A percentile compares a stretch with the other conserved stretches of the same genome.
These are phyloP conservation scores for Magnaporthiopsis poae DNA, from an alignment of 2,329 filamentous ascomycete genomes.

Conservation along the genomic window DNA sequence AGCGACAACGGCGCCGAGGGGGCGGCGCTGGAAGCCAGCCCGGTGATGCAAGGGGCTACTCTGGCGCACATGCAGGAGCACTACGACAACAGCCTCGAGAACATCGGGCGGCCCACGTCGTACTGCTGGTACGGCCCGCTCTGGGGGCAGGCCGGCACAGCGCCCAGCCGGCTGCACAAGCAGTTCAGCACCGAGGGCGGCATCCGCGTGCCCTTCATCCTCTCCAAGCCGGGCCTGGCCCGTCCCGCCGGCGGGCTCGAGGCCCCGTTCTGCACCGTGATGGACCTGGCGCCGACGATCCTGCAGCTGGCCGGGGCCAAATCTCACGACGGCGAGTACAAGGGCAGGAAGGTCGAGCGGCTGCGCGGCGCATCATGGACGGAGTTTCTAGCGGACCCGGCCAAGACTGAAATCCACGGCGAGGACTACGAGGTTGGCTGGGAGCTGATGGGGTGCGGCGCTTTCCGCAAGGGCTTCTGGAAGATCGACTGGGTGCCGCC, in stretches of 20 bases:
- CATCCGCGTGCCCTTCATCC: slow-evolving; percentile 41
- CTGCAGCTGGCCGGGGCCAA: slow-evolving; percentile 35
- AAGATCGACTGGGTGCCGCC: slow-evolving; percentile 22
- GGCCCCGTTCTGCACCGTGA: slow-evolving; percentile 41
- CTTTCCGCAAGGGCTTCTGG: slow-evolving; percentile 25
- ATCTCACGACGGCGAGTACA: slow-evolving; percentile 42
- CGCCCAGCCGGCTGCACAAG: slow-evolving; percentile 21
- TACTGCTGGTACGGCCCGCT: slow-evolving; percentile 49
- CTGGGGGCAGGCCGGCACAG: slow-evolving; percentile 33
- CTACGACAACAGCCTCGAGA: slow-evolving; percentile 47
- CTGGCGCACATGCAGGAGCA: slow-evolving; percentile 29
- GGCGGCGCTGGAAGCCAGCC: slow-evolving; percentile 15
- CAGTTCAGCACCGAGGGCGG: slow-evolving; percentile 36
- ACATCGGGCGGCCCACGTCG: slow-evolving; percentile 41
- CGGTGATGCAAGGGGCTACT: slow-evolving; percentile 1
- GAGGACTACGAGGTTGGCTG: slow-evolving; percentile 20
- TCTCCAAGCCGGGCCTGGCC: slow-evolving; percentile 14
- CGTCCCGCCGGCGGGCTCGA: slow-evolving; percentile 18
- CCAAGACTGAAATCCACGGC: not conserved
- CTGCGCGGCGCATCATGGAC: slow-evolving; percentile 20
- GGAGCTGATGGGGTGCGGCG: slow-evolving; percentile 25
- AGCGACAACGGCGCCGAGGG: slow-evolving; percentile 42
- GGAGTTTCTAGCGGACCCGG: not conserved
- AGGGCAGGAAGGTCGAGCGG: slow-evolving; percentile 21
- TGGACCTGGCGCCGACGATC: slow-evolving; percentile 40